These are phyloP conservation scores for Simmondsia chinensis DNA, from an alignment of 148 eudicot genomes.

Conservation along the genomic window DNA sequence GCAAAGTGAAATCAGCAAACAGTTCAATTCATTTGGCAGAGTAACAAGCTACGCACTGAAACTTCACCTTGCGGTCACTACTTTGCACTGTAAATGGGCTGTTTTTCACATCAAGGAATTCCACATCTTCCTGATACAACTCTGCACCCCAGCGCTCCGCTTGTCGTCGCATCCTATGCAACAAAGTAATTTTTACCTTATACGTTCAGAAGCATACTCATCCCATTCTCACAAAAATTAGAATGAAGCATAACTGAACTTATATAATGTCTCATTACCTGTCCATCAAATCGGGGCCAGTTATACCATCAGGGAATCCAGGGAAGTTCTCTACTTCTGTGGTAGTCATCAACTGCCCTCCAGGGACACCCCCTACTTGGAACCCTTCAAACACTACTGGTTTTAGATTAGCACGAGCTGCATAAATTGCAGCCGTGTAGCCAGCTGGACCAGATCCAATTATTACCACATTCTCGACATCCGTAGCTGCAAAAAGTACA, in stretches of 20 bases:
- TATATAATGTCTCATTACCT: constrained; percentile 34
- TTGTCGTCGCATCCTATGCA: constrained; percentile 67
- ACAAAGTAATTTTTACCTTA: constrained; percentile 9
- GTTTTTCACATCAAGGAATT: constrained; percentile 66
- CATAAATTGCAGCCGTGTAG: constrained; percentile 97
- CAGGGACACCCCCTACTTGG: constrained; percentile 95
- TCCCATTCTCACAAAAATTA: not conserved
- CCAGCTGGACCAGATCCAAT: constrained; percentile 99
- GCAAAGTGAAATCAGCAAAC: too few species aligned
- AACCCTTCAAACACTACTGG: constrained; percentile 97
- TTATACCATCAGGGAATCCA: constrained; percentile 96
- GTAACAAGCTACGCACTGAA: not conserved
- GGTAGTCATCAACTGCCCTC: constrained; percentile 98
- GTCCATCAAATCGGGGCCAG: constrained; percentile 98
- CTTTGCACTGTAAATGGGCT: constrained; percentile 81
- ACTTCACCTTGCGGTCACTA: constrained; percentile 87
- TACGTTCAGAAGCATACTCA: not conserved
- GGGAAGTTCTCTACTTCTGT: constrained; percentile 99
- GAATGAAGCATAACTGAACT: not conserved
- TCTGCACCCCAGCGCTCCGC: constrained; percentile 99
- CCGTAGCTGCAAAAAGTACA: constrained; percentile 39
- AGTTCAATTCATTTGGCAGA: not conserved
- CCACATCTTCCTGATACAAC: constrained; percentile 93
- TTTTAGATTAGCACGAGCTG: constrained; percentile 95
- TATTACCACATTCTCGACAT: constrained; percentile 78